phyloP scores from a whole-genome alignment of 2,329 filamentous ascomycete genomes.

The Zymoseptoria crescenta region DNA sequence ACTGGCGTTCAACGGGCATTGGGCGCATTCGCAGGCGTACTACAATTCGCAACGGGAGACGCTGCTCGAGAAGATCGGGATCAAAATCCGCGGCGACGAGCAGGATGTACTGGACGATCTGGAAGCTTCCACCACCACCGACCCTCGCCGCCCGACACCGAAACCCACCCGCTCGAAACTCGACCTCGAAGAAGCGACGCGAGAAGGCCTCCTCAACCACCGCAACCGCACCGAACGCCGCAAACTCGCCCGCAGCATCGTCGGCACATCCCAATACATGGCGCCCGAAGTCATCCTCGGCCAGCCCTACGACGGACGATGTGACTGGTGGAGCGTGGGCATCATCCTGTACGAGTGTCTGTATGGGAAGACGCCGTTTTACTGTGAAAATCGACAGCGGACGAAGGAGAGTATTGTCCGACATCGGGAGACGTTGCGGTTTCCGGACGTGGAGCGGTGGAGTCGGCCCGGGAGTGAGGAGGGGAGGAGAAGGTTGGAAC shows the following conservation, averaged over 20 bases:
- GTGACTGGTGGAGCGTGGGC: constrained; percentile 95
- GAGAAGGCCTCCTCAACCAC: constrained; percentile 34
- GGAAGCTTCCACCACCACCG: constrained; percentile 7
- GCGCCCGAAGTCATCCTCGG: constrained; percentile 85
- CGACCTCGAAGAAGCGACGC: constrained; percentile 18
- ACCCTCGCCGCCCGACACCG: constrained; percentile 7
- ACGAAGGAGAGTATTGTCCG: constrained; percentile 81
- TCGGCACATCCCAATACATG: constrained; percentile 98
- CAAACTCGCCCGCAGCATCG: constrained; percentile 71
- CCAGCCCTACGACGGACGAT: constrained; percentile 78
- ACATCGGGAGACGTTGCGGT: constrained; percentile 57
- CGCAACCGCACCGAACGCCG: constrained; percentile 49
- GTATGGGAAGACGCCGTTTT: constrained; percentile 85
- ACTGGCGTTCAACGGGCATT: constrained; percentile 88
- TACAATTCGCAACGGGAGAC: constrained; percentile 76
- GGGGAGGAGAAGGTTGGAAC: constrained; percentile 29
- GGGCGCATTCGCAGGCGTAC: constrained; percentile 83
- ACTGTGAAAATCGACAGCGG: constrained; percentile 68
- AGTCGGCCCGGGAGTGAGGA: constrained; percentile 44
- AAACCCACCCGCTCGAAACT: constrained; percentile 10
- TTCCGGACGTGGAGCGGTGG: constrained; percentile 52
- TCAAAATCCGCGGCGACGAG: constrained; percentile 65
- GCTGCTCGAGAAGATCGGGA: constrained; percentile 66
- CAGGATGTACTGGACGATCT: constrained; percentile 54
- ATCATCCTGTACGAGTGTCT: constrained; percentile 92